Evolutionary conservation across 345 rosid genomes (phyloP).

Genomic region (Ceriops tagal): DNA sequence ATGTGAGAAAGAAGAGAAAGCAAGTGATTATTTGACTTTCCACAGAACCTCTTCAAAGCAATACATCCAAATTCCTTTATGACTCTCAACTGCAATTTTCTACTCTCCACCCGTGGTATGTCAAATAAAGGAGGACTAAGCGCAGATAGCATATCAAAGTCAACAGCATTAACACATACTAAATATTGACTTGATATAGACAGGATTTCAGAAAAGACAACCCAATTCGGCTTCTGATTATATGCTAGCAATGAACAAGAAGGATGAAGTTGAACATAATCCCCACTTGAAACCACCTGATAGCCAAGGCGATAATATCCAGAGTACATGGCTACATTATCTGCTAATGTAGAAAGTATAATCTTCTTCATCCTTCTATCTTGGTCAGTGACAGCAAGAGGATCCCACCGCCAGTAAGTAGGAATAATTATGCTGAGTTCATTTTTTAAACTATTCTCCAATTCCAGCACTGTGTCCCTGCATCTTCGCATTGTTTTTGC

Average conservation of each 20-base stretch:
- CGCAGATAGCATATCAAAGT: slow-evolving; percentile 52
- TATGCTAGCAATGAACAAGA: slow-evolving; percentile 76
- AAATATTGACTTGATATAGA: slow-evolving; percentile 54
- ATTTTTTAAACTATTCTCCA: slow-evolving; percentile 58
- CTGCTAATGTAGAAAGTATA: slow-evolving; percentile 69
- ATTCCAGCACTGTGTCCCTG: slow-evolving; percentile 66
- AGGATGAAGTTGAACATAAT: slow-evolving; percentile 76
- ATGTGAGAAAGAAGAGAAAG: slow-evolving; percentile 51
- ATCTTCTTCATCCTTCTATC: slow-evolving; percentile 53
- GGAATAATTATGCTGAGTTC: slow-evolving; percentile 62
- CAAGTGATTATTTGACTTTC: slow-evolving; percentile 54
- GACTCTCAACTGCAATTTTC: slow-evolving; percentile 50
- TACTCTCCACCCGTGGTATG: slow-evolving; percentile 42
- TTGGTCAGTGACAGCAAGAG: slow-evolving; percentile 34
- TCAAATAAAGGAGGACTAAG: slow-evolving; percentile 72
- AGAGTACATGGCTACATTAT: slow-evolving; percentile 82
- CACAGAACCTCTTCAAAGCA: slow-evolving; percentile 67
- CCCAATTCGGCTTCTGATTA: slow-evolving; percentile 80
- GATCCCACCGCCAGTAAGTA: slow-evolving; percentile 65
- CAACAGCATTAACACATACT: slow-evolving; percentile 84
- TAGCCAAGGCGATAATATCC: slow-evolving; percentile 85
- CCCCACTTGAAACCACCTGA: slow-evolving; percentile 75
- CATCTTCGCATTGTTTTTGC: slow-evolving; percentile 93
- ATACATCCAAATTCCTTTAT: slow-evolving; percentile 57
- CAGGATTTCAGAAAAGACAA: slow-evolving; percentile 79